A percentile compares a stretch with the other conserved stretches of the same genome.
Evolutionary conservation across 495 filamentous ascomycete species (phyloP).

Genomic region (Parachaetomium inaequale): DNA sequence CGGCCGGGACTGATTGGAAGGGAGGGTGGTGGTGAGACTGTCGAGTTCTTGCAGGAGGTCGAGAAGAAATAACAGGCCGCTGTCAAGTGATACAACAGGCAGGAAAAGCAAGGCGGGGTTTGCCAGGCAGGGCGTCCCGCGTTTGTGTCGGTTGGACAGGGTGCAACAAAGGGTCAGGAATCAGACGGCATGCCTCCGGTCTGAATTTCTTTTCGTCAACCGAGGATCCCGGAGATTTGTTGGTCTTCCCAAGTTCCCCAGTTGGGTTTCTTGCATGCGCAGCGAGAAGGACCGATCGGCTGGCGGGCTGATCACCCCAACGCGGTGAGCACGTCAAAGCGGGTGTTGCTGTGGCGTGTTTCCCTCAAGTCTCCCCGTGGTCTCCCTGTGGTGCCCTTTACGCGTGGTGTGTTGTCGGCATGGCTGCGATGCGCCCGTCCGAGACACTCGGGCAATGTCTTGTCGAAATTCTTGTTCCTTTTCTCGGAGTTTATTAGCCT

Average conservation of each 20-base stretch:
- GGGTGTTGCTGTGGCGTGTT: constrained; percentile 1
- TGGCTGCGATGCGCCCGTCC: neutral
- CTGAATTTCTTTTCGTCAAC: neutral
- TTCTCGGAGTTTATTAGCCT: neutral
- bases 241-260: neutral
- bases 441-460: constrained; percentile 9
- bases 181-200: neutral
- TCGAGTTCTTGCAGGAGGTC: neutral
- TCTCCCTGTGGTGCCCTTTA: neutral
- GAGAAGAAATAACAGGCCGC: neutral
- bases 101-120: neutral
- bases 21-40: neutral
- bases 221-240: neutral
- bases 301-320: neutral
- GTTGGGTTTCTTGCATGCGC: neutral
- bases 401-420: neutral
- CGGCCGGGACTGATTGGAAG: neutral
- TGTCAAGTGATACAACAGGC: neutral
- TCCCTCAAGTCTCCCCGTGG: too few species aligned
- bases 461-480: neutral
- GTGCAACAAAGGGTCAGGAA: too few species aligned
- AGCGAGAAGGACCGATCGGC: constrained; percentile 2
- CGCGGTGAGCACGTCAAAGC: neutral
- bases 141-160: too few species aligned
- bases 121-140: too few species aligned